Evolutionary conservation across 495 filamentous ascomycete species (phyloP).

Genomic region (Tetracladium setigerum): DNA sequence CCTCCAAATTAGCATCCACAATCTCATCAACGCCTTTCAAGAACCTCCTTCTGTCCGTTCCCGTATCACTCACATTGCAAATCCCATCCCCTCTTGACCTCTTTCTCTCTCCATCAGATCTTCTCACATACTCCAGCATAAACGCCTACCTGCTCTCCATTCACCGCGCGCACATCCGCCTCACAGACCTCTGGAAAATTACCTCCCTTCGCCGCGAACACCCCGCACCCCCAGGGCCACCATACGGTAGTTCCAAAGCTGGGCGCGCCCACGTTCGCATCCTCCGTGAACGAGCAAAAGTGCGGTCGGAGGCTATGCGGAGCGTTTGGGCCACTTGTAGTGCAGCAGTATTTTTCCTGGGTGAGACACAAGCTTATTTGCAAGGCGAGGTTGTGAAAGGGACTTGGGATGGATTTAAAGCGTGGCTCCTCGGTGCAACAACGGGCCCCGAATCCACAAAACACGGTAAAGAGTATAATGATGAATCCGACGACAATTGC

Average conservation of each 20-base stretch:
- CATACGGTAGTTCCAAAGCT: constrained; percentile 49
- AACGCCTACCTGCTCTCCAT: constrained; percentile 82
- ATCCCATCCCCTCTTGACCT: constrained; percentile 79
- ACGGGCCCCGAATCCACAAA: constrained; percentile 4
- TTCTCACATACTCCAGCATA: constrained; percentile 71
- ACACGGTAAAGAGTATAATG: not conserved
- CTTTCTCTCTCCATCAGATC: constrained; percentile 68
- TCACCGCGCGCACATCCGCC: constrained; percentile 70
- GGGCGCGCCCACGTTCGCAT: constrained; percentile 46
- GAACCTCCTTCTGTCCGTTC: constrained; percentile 73
- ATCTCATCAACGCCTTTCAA: constrained; percentile 52
- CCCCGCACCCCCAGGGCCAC: constrained; percentile 59
- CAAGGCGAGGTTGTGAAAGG: constrained; percentile 82
- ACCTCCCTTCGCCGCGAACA: constrained; percentile 67
- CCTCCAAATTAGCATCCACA: constrained; percentile 19
- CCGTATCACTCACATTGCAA: constrained; percentile 61
- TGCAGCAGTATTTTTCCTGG: constrained; percentile 78
- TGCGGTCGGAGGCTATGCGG: constrained; percentile 56
- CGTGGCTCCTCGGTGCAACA: constrained; percentile 28
- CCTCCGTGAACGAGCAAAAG: constrained; percentile 50
- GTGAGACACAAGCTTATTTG: constrained; percentile 77
- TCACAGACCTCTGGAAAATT: constrained; percentile 80
- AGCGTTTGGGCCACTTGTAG: constrained; percentile 81
- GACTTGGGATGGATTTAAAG: constrained; percentile 61
- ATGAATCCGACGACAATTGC: constrained; percentile 8